Conservation (phyloP, 495 filamentous ascomycete genomes). For the Collariella sp. region DNA sequence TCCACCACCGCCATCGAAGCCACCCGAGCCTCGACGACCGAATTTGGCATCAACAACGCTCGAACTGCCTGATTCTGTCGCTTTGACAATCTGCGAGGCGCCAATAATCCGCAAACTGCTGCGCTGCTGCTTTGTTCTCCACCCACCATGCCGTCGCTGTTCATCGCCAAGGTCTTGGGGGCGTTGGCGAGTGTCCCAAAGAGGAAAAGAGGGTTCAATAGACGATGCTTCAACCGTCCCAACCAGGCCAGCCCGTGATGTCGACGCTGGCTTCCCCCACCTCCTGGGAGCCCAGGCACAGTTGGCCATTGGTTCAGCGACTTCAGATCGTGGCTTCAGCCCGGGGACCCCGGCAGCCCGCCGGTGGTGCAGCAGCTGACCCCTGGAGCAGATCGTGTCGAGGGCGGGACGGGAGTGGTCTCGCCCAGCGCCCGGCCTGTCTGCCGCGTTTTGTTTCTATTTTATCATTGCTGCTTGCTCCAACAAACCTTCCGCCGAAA, state of each 20-base stretch:
- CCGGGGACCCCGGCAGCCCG: neutral
- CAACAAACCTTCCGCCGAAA: neutral
- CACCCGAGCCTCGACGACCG: too few species aligned
- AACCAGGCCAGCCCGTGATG: neutral
- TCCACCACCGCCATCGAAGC: neutral
- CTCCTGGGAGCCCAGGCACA: neutral
- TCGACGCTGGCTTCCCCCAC: neutral
- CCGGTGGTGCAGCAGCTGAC: conserved; percentile 1
- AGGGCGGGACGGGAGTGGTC: conserved; percentile 6
- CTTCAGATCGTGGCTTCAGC: conserved; percentile 4
- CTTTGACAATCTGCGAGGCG: neutral
- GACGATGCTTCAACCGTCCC: neutral
- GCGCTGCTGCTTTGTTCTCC: neutral
- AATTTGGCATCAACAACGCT: too few species aligned
- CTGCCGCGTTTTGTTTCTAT: conserved; percentile 12
- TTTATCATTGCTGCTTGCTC: conserved; percentile 8
- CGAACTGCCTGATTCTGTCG: neutral
- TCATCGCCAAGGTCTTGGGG: conserved; percentile 1
- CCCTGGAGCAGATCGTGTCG: conserved; percentile 11
- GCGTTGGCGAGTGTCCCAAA: conserved; percentile 2
- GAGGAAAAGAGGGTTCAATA: conserved; percentile 1
- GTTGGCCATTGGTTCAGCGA: neutral
- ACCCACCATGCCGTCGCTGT: neutral
- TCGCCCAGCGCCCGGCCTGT: conserved; percentile 12
- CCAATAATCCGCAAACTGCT: neutral